Percentiles rank a stretch among this genome's conserved stretches.
phyloP scores from a whole-genome alignment of 257 asterid genomes.

The Vinca minor region DNA sequence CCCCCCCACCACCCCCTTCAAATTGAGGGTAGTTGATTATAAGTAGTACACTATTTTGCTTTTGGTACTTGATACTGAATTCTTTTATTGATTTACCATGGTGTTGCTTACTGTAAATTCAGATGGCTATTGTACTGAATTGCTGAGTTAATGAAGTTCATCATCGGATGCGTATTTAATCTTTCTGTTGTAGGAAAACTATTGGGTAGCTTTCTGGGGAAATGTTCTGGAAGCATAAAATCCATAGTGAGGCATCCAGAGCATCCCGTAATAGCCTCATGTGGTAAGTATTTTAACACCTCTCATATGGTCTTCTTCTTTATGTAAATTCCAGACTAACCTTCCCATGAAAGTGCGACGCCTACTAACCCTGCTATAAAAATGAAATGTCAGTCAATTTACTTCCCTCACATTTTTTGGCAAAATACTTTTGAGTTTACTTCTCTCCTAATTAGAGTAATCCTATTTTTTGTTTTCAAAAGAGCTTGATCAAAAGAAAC shows the following conservation, averaged over 20 bases:
- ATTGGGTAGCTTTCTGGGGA: conserved; percentile 80
- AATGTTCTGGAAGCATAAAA: conserved; percentile 89
- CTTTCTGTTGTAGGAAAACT: conserved; percentile 52
- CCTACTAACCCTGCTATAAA: neutral
- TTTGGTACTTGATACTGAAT: neutral
- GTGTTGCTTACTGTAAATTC: neutral
- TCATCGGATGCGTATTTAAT: neutral
- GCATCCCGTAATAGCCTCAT: conserved; percentile 83
- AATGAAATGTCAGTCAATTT: neutral
- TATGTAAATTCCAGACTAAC: neutral
- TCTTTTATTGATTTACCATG: neutral
- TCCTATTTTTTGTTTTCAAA: neutral
- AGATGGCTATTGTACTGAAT: conserved; percentile 3
- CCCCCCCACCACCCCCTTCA: too few species aligned
- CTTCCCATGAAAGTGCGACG: neutral
- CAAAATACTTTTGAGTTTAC: neutral
- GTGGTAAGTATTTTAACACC: conserved; percentile 48
- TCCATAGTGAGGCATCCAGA: conserved; percentile 74
- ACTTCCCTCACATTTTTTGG: neutral
- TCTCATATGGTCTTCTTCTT: neutral
- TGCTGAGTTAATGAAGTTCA: neutral
- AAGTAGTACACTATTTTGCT: too few species aligned
- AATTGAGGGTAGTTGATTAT: neutral
- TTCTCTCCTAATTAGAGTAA: neutral
- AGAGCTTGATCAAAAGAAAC: neutral